These are phyloP conservation scores for Eutrema heterophyllum DNA, from an alignment of 345 rosid species.

Conservation along the genomic window DNA sequence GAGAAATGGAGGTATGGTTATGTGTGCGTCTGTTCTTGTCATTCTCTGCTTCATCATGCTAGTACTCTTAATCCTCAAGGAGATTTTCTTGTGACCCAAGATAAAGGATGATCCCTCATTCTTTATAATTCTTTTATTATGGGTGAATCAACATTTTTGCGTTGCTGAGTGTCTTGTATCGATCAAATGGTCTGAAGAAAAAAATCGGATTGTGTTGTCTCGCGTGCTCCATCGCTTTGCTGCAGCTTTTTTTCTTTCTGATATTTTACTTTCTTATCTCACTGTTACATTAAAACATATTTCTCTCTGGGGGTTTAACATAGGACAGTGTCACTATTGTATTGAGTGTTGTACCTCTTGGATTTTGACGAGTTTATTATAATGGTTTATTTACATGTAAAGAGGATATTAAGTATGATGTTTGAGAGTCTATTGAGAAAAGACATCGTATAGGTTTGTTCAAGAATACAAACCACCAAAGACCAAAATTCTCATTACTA, in stretches of 20 bases:
- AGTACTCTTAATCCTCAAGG: constrained; percentile 79
- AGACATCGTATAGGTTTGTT: neutral
- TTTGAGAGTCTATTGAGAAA: neutral
- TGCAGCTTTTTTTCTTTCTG: neutral
- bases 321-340: constrained; percentile 2
- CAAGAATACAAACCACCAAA: neutral
- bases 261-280: neutral
- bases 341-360: constrained; percentile 8
- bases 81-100: constrained; percentile 52
- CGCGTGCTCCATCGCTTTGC: neutral
- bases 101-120: constrained; percentile 1
- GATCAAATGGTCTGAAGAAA: neutral
- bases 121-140: constrained; percentile 7
- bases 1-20: constrained; percentile 92
- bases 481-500: neutral
- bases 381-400: constrained; percentile 18
- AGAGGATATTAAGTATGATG: neutral
- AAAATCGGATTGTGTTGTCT: neutral
- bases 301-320: neutral
- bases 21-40: constrained; percentile 81
- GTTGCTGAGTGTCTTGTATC: neutral
- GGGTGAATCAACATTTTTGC: constrained; percentile 9
- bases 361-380: neutral
- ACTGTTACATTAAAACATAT: neutral
- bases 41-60: constrained; percentile 95